Conservation (phyloP, 116 monocot genomes). For the Dioscorea cayenensis region DNA sequence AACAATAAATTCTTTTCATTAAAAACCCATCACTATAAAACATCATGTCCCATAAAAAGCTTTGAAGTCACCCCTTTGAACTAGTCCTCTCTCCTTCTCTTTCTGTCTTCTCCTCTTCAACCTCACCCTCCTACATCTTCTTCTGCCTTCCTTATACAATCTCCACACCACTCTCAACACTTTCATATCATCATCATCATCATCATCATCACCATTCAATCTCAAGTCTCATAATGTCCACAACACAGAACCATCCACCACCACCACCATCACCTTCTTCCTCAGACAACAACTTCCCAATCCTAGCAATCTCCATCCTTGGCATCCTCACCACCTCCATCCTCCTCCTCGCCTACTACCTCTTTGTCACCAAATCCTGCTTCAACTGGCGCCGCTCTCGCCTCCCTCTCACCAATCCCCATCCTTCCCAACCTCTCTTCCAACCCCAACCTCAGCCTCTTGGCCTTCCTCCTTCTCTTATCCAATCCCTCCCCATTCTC, state of each 20-base stretch:
- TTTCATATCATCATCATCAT: no score
- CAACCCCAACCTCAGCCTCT: neutral
- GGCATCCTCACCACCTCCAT: slow-evolving; percentile 34
- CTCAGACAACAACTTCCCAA: slow-evolving; percentile 14
- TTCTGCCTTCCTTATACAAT: no score
- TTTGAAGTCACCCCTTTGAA: no score
- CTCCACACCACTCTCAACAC: no score
- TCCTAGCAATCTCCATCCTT: slow-evolving; percentile 21
- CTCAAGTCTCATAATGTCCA: no score
- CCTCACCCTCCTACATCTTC: no score
- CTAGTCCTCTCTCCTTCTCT: no score
- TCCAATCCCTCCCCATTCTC: slow-evolving; percentile 37
- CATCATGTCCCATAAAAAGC: no score
- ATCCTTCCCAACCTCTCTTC: neutral
- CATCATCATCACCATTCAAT: no score
- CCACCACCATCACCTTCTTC: slow-evolving; percentile 1
- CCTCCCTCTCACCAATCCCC: neutral
- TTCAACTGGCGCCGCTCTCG: slow-evolving; percentile 13
- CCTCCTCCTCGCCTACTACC: slow-evolving; percentile 35
- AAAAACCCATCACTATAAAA: no score
- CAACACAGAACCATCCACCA: neutral
- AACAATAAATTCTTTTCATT: no score
- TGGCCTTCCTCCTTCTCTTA: slow-evolving; percentile 27
- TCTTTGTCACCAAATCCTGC: slow-evolving; percentile 41
- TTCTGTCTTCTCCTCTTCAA: no score